Conservation (phyloP, 2,329 filamentous ascomycete genomes). For the Sclerotinia minor region DNA sequence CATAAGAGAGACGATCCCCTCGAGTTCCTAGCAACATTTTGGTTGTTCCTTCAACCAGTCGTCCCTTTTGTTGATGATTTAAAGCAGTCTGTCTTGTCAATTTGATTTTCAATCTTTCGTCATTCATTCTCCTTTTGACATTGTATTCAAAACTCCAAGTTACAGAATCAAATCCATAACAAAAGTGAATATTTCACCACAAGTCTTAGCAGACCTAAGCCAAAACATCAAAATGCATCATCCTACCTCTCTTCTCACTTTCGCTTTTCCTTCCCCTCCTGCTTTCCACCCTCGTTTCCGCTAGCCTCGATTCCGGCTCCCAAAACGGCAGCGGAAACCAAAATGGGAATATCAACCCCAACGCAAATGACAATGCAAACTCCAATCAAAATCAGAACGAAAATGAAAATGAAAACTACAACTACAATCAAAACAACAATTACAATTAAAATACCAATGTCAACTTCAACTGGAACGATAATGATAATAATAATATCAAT, state of each 20-base stretch:
- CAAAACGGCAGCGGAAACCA: background rate
- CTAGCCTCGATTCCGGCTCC: background rate
- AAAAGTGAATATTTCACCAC: background rate
- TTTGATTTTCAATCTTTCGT: background rate
- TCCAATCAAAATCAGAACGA: conserved; percentile 4
- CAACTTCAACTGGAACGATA: background rate
- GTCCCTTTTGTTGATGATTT: background rate
- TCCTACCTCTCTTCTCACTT: background rate
- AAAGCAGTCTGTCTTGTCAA: background rate
- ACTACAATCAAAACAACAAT: conserved; percentile 10
- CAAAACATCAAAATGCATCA: conserved; percentile 3
- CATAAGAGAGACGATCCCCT: background rate
- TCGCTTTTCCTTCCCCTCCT: background rate
- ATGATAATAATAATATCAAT: background rate
- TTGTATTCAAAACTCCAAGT: background rate
- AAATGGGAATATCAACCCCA: too few species aligned
- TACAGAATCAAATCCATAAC: background rate
- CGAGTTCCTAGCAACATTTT: background rate
- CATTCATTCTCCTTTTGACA: background rate
- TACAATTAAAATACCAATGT: background rate
- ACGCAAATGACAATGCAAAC: background rate
- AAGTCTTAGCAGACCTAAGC: background rate
- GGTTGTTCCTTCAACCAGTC: background rate
- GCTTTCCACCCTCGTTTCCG: background rate
- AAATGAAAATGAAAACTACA: background rate